Conservation (phyloP, 1,284 basidiomycete species). For the Puccinia horiana region DNA sequence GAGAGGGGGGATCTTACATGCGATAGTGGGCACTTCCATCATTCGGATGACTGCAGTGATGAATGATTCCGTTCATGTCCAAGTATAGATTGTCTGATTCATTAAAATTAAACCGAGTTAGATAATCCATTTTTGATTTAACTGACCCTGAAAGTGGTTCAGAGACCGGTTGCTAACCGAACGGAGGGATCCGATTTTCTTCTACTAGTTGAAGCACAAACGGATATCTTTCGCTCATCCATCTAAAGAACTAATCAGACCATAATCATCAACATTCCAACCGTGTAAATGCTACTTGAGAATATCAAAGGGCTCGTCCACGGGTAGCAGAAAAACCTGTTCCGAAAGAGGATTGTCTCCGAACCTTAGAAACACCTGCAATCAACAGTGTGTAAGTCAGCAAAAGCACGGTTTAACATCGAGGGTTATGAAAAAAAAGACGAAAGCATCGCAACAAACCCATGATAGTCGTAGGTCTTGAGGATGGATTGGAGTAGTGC, state of each 20-base stretch:
- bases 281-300: neutral
- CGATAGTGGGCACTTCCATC: constrained; percentile 94
- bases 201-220: constrained; percentile 95
- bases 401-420: neutral
- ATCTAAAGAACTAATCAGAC: constrained; percentile 63
- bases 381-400: neutral
- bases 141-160: neutral
- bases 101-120: neutral
- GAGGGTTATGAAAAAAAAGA: neutral
- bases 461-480: neutral
- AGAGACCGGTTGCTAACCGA: constrained; percentile 54
- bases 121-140: neutral
- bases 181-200: constrained; percentile 94
- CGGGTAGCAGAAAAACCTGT: neutral
- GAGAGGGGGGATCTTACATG: constrained; percentile 59
- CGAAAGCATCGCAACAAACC: neutral
- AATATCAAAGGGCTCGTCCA: neutral
- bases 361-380: constrained; percentile 36
- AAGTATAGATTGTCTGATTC: constrained; percentile 76
- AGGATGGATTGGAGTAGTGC: neutral
- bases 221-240: constrained; percentile 84
- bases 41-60: constrained; percentile 83
- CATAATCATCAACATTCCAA: neutral
- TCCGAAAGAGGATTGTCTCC: neutral
- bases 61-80: constrained; percentile 98